Evolutionary conservation across 1,284 basidiomycete genomes (phyloP).

Genomic region (Ustilago loliicola): DNA sequence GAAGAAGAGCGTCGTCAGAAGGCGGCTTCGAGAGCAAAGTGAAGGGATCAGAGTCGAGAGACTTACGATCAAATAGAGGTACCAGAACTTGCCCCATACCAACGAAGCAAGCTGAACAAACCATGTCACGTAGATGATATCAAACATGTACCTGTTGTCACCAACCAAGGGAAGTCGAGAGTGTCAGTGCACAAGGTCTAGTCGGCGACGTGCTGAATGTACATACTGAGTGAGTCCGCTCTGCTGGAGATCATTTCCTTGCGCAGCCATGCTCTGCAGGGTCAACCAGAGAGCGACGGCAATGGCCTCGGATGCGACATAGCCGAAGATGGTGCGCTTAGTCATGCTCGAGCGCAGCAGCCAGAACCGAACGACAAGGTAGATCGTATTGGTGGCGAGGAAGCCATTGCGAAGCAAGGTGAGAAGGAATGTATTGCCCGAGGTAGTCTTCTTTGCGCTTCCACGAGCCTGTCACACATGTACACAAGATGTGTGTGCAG

Average conservation of each 20-base stretch:
- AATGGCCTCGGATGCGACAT: slow-evolving; percentile 62
- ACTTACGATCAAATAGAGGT: slow-evolving; percentile 67
- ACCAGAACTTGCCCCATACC: slow-evolving; percentile 68
- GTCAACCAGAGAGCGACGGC: slow-evolving; percentile 62
- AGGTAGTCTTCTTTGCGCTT: slow-evolving; percentile 57
- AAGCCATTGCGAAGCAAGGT: slow-evolving; percentile 61
- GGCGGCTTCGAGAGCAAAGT: not conserved
- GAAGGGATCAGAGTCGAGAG: not conserved
- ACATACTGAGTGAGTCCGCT: slow-evolving; percentile 68
- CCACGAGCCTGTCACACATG: slow-evolving; percentile 37
- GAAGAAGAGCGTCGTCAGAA: not conserved
- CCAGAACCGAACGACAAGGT: slow-evolving; percentile 57
- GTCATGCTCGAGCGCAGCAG: slow-evolving; percentile 40
- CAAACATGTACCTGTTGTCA: slow-evolving; percentile 70
- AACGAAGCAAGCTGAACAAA: slow-evolving; percentile 68
- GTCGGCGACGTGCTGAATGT: not conserved
- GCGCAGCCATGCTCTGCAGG: slow-evolving; percentile 66
- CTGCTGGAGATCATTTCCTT: slow-evolving; percentile 67
- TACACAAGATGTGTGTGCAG: not conserved
- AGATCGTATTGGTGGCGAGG: slow-evolving; percentile 60
- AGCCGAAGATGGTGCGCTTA: slow-evolving; percentile 46
- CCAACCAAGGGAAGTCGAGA: not conserved
- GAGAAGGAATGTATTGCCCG: slow-evolving; percentile 59
- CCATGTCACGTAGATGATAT: slow-evolving; percentile 71
- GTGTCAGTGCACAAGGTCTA: not conserved